A percentile compares a stretch with the other conserved stretches of the same genome.
Conservation (phyloP, 208 protist genomes). For the Trypanosoma conorhini region DNA sequence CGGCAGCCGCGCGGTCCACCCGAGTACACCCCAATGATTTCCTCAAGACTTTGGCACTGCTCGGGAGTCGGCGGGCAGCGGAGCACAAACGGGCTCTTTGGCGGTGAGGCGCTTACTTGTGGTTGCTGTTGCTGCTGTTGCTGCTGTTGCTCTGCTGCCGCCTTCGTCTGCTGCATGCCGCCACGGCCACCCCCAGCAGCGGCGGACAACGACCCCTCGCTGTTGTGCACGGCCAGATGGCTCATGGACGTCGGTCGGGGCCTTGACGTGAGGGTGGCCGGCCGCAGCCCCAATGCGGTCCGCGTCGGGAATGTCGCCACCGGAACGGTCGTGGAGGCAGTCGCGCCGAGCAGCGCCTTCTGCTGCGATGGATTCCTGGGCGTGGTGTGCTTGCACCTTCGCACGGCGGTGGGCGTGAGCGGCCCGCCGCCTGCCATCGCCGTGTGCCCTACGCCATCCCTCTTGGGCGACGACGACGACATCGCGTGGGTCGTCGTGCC, state of each 20-base stretch:
- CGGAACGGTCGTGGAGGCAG: background rate
- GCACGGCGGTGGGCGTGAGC: background rate
- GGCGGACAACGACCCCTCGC: background rate
- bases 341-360: background rate
- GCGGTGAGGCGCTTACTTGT: slow-evolving; percentile 3
- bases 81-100: slow-evolving; percentile 29
- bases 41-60: slow-evolving; percentile 36
- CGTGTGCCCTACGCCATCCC: background rate
- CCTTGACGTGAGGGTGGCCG: slow-evolving; percentile 1
- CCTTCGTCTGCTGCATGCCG: slow-evolving; percentile 2
- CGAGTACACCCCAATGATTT: slow-evolving; percentile 70
- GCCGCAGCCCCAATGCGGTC: background rate
- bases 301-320: background rate
- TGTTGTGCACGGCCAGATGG: background rate
- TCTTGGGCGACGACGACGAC: slow-evolving; percentile 2
- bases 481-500: slow-evolving; percentile 3
- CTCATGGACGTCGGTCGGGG: background rate
- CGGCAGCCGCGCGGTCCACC: slow-evolving; percentile 84
- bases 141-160: background rate
- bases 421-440: background rate
- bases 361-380: background rate
- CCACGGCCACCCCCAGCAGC: background rate
- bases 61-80: slow-evolving; percentile 25
- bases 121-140: background rate
- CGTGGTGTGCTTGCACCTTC: background rate